phyloP scores from a whole-genome alignment of 1,284 basidiomycete genomes.

The Gomphus bonarii region DNA sequence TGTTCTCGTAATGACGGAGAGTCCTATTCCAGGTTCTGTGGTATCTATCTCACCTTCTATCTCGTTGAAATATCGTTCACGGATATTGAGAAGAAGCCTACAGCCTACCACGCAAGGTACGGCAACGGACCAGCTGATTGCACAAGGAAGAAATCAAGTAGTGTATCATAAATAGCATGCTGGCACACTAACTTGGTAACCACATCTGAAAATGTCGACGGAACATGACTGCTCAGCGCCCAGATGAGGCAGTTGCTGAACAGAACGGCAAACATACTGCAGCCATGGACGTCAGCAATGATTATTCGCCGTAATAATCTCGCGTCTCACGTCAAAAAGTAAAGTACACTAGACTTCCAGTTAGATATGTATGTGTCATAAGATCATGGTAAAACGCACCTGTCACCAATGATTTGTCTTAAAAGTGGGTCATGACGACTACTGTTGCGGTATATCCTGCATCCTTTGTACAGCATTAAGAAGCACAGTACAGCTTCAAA shows the following conservation, averaged over 20 bases:
- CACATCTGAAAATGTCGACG: background rate
- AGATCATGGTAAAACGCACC: background rate
- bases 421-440: background rate
- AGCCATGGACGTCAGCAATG: too few species aligned
- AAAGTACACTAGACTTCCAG: too few species aligned
- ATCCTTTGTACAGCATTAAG: constrained; percentile 1
- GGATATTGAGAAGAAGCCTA: constrained; percentile 44
- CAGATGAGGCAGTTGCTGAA: too few species aligned
- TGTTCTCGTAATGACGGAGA: background rate
- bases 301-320: too few species aligned
- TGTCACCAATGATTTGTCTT: background rate
- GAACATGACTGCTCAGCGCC: too few species aligned
- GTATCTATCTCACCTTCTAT: background rate
- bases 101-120: constrained; percentile 47
- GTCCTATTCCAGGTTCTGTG: background rate
- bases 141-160: constrained; percentile 20
- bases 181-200: background rate
- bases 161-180: background rate
- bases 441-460: background rate
- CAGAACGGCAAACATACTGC: too few species aligned
- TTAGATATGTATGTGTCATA: background rate
- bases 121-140: constrained; percentile 42
- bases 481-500: background rate
- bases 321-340: too few species aligned
- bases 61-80: constrained; percentile 15